Evolutionary conservation across 2,329 filamentous ascomycete species (phyloP).

Genomic region (Harringtonia aguacate): DNA sequence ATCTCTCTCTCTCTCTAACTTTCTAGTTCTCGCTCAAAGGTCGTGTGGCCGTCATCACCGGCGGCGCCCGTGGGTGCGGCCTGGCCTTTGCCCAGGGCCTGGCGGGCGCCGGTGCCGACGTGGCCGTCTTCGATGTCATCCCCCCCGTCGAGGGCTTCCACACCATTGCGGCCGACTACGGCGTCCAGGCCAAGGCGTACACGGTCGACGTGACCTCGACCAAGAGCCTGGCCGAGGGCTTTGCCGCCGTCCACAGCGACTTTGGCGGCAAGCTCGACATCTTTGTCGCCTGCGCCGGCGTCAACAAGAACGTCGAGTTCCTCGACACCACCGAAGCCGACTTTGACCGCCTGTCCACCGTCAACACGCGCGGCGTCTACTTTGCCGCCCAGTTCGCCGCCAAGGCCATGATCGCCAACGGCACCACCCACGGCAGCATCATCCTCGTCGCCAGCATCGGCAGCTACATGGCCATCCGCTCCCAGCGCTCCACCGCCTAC

Average conservation of each 20-base stretch:
- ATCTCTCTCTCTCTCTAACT: too few relatives aligned
- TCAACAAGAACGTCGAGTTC: slow-evolving; percentile 10
- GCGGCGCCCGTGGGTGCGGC: slow-evolving; percentile 62
- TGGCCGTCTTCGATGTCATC: slow-evolving; percentile 10
- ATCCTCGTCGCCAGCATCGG: slow-evolving; percentile 48
- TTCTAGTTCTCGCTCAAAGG: slow-evolving; percentile 10
- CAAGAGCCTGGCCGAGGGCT: background rate
- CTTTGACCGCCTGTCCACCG: slow-evolving; percentile 5
- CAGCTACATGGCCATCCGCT: slow-evolving; percentile 41
- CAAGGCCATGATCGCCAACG: slow-evolving; percentile 20
- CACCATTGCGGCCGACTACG: slow-evolving; percentile 1
- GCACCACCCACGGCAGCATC: slow-evolving; percentile 35
- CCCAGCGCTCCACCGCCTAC: slow-evolving; percentile 55
- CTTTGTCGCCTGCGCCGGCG: slow-evolving; percentile 11
- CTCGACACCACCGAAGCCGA: slow-evolving; percentile 9
- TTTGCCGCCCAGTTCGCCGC: slow-evolving; percentile 24
- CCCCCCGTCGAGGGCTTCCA: background rate
- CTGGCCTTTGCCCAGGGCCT: slow-evolving; percentile 63
- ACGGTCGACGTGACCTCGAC: slow-evolving; percentile 7
- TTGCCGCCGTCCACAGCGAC: slow-evolving; percentile 4
- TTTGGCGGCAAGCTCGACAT: slow-evolving; percentile 10
- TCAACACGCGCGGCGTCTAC: slow-evolving; percentile 10
- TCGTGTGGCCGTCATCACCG: slow-evolving; percentile 59
- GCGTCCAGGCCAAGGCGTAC: slow-evolving; percentile 8
- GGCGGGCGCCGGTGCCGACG: slow-evolving; percentile 54